Percentiles rank a stretch among this genome's conserved stretches.
Conservation (phyloP, 176 grass and related monocot genomes). For the Carex kokanica region DNA sequence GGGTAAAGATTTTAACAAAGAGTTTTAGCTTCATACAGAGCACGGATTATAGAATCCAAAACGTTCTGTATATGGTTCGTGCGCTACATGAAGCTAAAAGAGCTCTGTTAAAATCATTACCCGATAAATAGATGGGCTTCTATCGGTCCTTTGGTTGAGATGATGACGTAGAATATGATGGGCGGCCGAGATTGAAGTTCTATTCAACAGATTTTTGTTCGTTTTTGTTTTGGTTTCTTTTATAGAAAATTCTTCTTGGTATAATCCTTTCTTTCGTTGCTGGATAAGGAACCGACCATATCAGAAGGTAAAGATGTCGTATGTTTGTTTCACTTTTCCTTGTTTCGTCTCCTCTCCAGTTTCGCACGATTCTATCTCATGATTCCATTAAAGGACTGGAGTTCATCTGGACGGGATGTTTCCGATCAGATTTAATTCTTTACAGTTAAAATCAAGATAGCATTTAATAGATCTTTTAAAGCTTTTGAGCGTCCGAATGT, state of each 20-base stretch:
- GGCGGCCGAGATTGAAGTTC: not conserved
- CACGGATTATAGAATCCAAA: too few relatives aligned
- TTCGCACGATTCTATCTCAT: not conserved
- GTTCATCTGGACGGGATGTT: not conserved
- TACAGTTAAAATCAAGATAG: not conserved
- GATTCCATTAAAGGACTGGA: not conserved
- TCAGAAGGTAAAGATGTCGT: not conserved
- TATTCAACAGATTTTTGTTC: not conserved
- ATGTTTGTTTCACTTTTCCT: not conserved
- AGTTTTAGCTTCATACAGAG: too few relatives aligned
- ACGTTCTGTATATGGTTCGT: too few relatives aligned
- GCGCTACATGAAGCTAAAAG: too few relatives aligned
- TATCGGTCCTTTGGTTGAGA: not conserved
- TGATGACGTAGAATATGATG: not conserved
- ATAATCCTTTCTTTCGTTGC: not conserved
- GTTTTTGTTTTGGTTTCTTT: not conserved
- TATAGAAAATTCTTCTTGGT: not conserved
- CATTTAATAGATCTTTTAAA: not conserved
- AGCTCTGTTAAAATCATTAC: too few relatives aligned
- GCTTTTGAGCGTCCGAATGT: not conserved
- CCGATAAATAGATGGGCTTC: conserved; percentile 10
- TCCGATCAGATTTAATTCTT: not conserved
- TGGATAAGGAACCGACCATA: not conserved
- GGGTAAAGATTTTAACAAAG: too few relatives aligned
- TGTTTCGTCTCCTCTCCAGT: not conserved